Base-by-base conservation (phyloP, 163 green algal species). In the Volvox carteri region DNA sequence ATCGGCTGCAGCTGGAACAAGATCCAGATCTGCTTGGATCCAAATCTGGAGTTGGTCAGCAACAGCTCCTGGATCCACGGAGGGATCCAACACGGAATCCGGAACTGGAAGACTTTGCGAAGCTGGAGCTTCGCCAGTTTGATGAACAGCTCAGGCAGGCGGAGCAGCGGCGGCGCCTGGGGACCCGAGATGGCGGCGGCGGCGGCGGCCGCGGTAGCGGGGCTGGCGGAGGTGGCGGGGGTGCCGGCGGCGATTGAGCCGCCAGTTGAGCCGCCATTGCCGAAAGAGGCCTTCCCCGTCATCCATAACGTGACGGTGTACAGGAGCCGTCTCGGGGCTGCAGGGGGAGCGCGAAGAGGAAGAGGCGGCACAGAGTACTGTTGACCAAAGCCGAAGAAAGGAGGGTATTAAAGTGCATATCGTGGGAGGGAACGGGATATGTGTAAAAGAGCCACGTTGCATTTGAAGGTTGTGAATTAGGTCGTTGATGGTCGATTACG, bases 41-140 rank as follows among this genome's bases (percentile, higher is more conserved):
- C 12, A 33, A 7, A 72, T 33, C 65, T 35, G 65, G 11, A 21
- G n/a, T n/a, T n/a, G n/a, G n/a, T n/a, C n/a, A n/a, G n/a, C n/a
- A n/a, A n/a, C n/a, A n/a, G n/a, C n/a, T 46, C 11, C 28, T 56
- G 39, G 81, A 87, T 30, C 81, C 81, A 28, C 44, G 65, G 11
- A 62, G 81, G 0, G 81, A 87, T 30, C 21, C 46, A 0, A 25
- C 21, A 2, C 83, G 52, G 35, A 62, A 87, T 54, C 80, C 62
- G 62, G 62, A 70, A 7, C 44, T 70, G 46, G 83, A 88, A 7
- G 67, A 87, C 2, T 87, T 68, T 39, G 50, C 81, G 33, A 54
- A 30, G 33, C 44, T 35, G 33, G 83, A 88, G 83, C 35, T 88
- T 67, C 41, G 37, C 42, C 35, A 70, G 50, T 88, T 88, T 74